Percentiles rank a stretch among this genome's conserved stretches.
phyloP scores from a whole-genome alignment of 257 asterid genomes.

The Buddleja alternifolia region DNA sequence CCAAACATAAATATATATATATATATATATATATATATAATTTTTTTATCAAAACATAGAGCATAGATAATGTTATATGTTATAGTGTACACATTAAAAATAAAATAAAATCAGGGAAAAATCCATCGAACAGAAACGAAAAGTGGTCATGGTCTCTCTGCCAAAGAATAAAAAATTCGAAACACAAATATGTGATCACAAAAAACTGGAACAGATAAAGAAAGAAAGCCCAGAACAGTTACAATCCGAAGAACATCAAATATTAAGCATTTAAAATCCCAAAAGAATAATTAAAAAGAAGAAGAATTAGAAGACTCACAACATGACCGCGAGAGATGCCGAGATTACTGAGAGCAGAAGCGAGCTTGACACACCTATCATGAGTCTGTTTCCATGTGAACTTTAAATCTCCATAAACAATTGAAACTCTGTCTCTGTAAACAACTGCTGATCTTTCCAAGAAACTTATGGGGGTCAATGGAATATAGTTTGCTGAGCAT shows the following conservation, averaged over 20 bases:
- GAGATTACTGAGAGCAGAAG: slow-evolving; percentile 45
- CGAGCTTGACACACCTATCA: slow-evolving; percentile 40
- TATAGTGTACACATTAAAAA: too few relatives aligned
- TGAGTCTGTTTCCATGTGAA: slow-evolving; percentile 55
- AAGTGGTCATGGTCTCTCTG: too few relatives aligned
- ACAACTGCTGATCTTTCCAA: slow-evolving; percentile 48
- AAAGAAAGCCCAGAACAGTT: neutral
- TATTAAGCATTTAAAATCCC: neutral
- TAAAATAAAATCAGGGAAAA: too few relatives aligned
- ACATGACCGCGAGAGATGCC: slow-evolving; percentile 44
- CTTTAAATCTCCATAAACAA: slow-evolving; percentile 39
- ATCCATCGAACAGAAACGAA: too few relatives aligned
- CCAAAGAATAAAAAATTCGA: neutral
- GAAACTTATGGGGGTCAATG: slow-evolving; percentile 46
- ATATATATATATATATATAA: too few relatives aligned
- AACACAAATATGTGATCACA: neutral
- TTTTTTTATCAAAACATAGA: too few relatives aligned
- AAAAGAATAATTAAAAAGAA: neutral
- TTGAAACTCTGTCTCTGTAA: slow-evolving; percentile 38
- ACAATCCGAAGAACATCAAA: neutral
- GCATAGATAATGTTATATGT: too few relatives aligned
- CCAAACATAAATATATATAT: too few relatives aligned
- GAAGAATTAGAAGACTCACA: slow-evolving; percentile 23
- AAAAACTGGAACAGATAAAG: neutral
- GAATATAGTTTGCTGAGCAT: slow-evolving; percentile 49